A percentile compares a stretch with the other conserved stretches of the same genome.
phyloP scores from a whole-genome alignment of 2,329 filamentous ascomycete genomes.

The Penicillium sp. region DNA sequence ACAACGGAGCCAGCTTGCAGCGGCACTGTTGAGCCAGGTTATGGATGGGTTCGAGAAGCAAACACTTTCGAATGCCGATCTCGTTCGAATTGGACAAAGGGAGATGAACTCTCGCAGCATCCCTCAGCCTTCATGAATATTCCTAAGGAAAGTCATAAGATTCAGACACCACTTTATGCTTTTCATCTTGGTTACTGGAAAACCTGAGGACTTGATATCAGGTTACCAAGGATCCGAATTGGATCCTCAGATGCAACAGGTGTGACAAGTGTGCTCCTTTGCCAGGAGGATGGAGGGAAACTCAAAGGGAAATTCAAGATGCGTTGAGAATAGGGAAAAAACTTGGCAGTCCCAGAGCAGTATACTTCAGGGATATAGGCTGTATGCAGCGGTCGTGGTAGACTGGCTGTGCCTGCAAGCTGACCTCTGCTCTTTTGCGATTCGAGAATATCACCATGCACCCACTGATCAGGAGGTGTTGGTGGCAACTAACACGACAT shows the following conservation, averaged over 20 bases:
- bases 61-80: constrained; percentile 14
- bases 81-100: constrained; percentile 5
- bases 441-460: neutral
- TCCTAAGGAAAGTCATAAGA: no score
- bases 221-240: neutral
- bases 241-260: neutral
- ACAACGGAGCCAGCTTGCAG: constrained; percentile 2
- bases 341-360: no score
- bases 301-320: no score
- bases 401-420: no score
- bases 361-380: no score
- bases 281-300: no score
- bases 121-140: neutral
- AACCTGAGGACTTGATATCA: neutral
- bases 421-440: neutral
- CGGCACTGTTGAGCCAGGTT: constrained; percentile 5
- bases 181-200: neutral
- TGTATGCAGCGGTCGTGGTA: no score
- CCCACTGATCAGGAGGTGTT: no score
- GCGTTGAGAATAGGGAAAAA: no score
- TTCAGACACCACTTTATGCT: neutral
- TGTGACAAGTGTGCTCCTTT: no score
- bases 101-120: neutral
- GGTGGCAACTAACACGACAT: neutral
- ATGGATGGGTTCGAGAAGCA: constrained; percentile 6